These are phyloP conservation scores for Hyphopichia buzzinii DNA, from an alignment of 1,139 yeast genomes.

Conservation along the genomic window DNA sequence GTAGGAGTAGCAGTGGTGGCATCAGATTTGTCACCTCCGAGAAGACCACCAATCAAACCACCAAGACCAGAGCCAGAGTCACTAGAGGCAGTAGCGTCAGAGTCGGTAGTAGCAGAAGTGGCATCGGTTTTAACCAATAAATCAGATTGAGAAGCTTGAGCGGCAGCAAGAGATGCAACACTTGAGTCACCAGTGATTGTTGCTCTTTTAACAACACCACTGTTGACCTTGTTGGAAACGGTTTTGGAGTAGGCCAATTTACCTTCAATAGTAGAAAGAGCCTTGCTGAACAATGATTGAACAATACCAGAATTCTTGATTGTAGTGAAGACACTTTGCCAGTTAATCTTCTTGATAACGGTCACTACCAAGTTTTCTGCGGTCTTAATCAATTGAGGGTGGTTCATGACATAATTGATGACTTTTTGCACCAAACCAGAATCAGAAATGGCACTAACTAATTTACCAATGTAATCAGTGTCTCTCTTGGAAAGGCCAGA, in stretches of 20 bases:
- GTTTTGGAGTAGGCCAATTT: slow-evolving; percentile 5
- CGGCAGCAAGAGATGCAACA: slow-evolving; percentile 2
- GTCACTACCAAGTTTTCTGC: slow-evolving; percentile 19
- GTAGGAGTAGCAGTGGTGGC: neutral
- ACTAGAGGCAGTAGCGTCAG: neutral
- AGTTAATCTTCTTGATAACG: slow-evolving; percentile 21
- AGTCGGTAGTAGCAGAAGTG: neutral
- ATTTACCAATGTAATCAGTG: slow-evolving; percentile 15
- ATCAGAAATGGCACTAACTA: slow-evolving; percentile 21
- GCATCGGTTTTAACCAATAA: neutral
- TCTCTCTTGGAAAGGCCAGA: slow-evolving; percentile 18
- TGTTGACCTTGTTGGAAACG: neutral
- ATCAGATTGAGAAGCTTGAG: neutral
- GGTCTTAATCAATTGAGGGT: slow-evolving; percentile 16
- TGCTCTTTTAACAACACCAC: slow-evolving; percentile 2
- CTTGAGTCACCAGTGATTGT: slow-evolving; percentile 2
- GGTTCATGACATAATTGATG: slow-evolving; percentile 20
- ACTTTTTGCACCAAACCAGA: slow-evolving; percentile 23
- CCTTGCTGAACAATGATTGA: slow-evolving; percentile 14
- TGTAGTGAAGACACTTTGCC: slow-evolving; percentile 18
- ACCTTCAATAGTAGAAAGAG: slow-evolving; percentile 19
- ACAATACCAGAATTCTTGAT: slow-evolving; percentile 27
- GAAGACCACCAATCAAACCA: neutral
- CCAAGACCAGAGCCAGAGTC: slow-evolving; percentile 2
- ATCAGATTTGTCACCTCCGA: neutral